Base-by-base conservation (phyloP, 169 alveolate species). In the Eimeria acervulina region DNA sequence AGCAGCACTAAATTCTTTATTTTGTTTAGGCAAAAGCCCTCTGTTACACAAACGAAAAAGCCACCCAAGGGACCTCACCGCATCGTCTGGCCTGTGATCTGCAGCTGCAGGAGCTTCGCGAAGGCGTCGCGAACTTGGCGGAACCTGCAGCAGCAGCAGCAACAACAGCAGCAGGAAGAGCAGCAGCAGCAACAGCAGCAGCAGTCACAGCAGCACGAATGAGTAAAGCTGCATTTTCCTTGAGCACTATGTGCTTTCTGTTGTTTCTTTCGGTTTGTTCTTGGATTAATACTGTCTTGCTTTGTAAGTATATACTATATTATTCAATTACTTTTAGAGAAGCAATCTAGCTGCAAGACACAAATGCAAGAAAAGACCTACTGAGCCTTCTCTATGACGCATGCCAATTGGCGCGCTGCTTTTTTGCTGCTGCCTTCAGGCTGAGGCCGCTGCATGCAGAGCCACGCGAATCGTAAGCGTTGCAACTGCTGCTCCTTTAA, bases 401-500 rank as follows among this genome's bases (percentile, higher is more conserved):
- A 36, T 10, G 89, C 89, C 31, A 78, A 12, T 13, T 59, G n/a
- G 15, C 89, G 89, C 26, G 47, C 31, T 21, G 89, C 89, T 31
- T 7, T 40, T 15, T 26, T 59, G 63, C 40, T 15, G 55, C 33
- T 8, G 66, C 47, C 89, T 40, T 44, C 70, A 5, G 90, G 70
- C 38, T 26, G 36, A 0, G 90, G 90, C 26, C 70, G 70, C 26
- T 44, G 90, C 33, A 42, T 26, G 42, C 90, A 51, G 10, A 81
- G 90, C 90, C 90, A 81, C 26, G 51, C 90, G 42, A 26, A 81
- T 8, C 89, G 89, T 15, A 78, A 17, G 13, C 89, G 36, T 33
- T 78, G 89, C 66, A 40, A 33, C 33, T 78, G 89, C 63, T 42
- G 89, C 33, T 78, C 89, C 89, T 78, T 78, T 8, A 78, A 36